Percentiles rank a stretch among this genome's conserved stretches.
Conservation (phyloP, 108 stramenopile genomes). For the Seminavis robusta region DNA sequence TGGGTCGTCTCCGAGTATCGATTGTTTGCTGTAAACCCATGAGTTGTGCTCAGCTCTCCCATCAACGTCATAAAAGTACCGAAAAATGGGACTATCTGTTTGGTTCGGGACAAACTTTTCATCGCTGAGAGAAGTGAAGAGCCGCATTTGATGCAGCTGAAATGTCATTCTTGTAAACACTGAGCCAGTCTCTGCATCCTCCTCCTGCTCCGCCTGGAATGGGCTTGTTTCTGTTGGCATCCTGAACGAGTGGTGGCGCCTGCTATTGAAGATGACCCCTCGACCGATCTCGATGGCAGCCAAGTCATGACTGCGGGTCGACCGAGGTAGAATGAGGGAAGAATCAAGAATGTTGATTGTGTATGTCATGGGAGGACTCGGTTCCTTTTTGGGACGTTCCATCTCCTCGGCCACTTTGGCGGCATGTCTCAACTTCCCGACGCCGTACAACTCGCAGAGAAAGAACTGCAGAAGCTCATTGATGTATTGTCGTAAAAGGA, state of each 20-base stretch:
- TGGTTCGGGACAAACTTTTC: neutral
- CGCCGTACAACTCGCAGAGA: conserved; percentile 52
- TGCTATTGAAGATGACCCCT: conserved; percentile 25
- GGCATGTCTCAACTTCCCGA: conserved; percentile 49
- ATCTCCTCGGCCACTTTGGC: no score
- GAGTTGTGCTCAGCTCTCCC: conserved; percentile 39
- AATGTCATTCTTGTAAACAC: conserved; percentile 1
- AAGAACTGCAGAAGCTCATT: conserved; percentile 69
- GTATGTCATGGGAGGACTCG: conserved; percentile 23
- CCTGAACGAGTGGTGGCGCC: conserved; percentile 22
- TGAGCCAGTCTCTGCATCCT: neutral
- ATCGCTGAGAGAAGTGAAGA: conserved; percentile 22
- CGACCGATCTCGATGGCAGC: conserved; percentile 52
- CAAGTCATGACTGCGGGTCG: conserved; percentile 55
- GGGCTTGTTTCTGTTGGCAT: conserved; percentile 19
- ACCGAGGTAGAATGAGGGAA: conserved; percentile 58
- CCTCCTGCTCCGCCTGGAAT: conserved; percentile 7
- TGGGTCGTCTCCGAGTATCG: no score
- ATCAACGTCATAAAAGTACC: conserved; percentile 21
- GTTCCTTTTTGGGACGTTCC: no score
- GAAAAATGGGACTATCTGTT: conserved; percentile 26
- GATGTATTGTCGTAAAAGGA: conserved; percentile 50
- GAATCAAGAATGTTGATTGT: conserved; percentile 39
- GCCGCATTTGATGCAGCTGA: conserved; percentile 23
- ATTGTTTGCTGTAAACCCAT: conserved; percentile 30